Evolutionary conservation across 441 rosid genomes (phyloP), one percentile per base, ranked within the genome.

Genomic region (Viola pubescens): DNA sequence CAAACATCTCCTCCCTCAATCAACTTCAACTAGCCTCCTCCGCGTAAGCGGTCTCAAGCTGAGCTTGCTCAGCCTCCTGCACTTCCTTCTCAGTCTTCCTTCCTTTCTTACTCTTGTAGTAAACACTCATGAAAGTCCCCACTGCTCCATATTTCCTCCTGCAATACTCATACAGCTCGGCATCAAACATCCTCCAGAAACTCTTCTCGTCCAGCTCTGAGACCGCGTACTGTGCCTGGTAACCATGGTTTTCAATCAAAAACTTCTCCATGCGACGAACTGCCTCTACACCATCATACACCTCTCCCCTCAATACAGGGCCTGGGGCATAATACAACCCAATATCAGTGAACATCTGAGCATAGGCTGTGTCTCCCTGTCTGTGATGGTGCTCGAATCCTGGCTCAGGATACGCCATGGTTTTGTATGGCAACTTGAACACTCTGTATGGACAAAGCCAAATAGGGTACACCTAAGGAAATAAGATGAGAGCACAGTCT

Each of bases 171-270:
- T 94, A 94, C 57, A 83, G 82, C 9, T 78, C 88, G 10, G 73
- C 95, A 72, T 94, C 96, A 14, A 90, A 94, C 99, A 94, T 94
- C 60, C 90, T 94, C 99, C 99, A 94, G 85, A 94, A 94, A 34
- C 74, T 81, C 84, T 88, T 90, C 79, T 90, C 99, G 3, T 37
- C 79, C 8, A 94, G 81, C 79, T 94, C 99, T 1, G 99, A 94
- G 57, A 94, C 99, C 0, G 97, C 94, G 13, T 94, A 94, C 69
- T 90, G 99, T 7, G 99, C 96, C 83, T 90, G 97, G 78, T 71
- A 94, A 2, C 97, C 82, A 3, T 82, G 87, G 88, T 94, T 94
- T 69, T 90, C 94, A 0, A 88, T 85, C 85, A 94, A 69, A 97
- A 97, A 94, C 41, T 70, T 63, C 90, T 94, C 99, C 94, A 94